Base-by-base conservation (phyloP, 139 green algal genomes). In the Penium margaritaceum region DNA sequence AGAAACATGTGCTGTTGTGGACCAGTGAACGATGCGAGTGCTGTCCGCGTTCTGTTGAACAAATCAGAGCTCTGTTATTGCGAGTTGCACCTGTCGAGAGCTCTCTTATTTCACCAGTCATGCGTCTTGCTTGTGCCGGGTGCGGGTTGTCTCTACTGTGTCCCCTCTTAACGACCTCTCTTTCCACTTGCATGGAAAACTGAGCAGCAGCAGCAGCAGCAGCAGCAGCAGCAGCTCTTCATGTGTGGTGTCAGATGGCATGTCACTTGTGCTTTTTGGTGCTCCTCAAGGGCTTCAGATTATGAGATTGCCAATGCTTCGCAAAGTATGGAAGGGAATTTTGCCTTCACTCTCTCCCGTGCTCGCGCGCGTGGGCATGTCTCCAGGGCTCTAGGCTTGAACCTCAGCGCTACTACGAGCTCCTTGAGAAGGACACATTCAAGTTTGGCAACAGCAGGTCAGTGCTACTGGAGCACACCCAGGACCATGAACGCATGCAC, bases 381-480 rank as follows among this genome's bases (percentile, higher is more conserved):
- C 1, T 64, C 65, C 72, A 79, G 72, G 32, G 53, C 1, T 44
- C 36, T 32, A 34, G 72, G 1, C 77, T 79, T 32, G 72, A 79
- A 1, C 0, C 72, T 4, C 72, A 75, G 24, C 29, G 72, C 2
- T 96, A 92, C 84, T 93, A 95, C 58, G 90, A 96, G 85, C 83
- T 97, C 53, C 72, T 95, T 51, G 79, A 91, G 63, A 79, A 90
- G 83, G 92, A 97, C 70, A 85, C 91, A 12, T 57, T 97, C 24
- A 85, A 84, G 54, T 93, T 96, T 79, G 92, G 92, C 7, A 88
- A 90, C 83, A 79, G 74, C 74, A 81, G 68, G 70, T 79, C 47
- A 60, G 19, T 3, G 47, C 9, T 60, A 60, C 47, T 60, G n/a
- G n/a, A n/a, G n/a, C n/a, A n/a, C n/a, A n/a, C n/a, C n/a, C n/a